These are phyloP conservation scores for Xylaria sp. DNA, from an alignment of 2,329 filamentous ascomycete species.

Conservation along the genomic window DNA sequence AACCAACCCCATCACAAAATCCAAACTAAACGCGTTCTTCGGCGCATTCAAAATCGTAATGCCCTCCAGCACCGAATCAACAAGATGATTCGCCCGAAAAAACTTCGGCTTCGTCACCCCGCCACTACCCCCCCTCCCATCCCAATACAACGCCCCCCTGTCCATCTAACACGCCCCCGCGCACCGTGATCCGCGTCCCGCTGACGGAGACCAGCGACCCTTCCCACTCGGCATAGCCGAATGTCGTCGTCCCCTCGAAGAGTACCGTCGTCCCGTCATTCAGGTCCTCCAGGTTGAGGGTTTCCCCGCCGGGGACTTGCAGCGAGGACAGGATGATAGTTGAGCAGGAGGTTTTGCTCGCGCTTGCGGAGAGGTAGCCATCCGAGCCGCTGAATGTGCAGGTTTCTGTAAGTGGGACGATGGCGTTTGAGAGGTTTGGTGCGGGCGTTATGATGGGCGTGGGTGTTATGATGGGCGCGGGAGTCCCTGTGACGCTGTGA, in stretches of 20 bases:
- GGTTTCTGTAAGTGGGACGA: constrained; percentile 4
- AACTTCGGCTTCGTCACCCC: constrained; percentile 62
- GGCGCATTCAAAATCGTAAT: constrained; percentile 47
- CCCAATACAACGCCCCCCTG: constrained; percentile 57
- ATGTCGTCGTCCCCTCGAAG: constrained; percentile 61
- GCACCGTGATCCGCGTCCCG: constrained; percentile 51
- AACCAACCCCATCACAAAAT: constrained; percentile 39
- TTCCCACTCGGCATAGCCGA: constrained; percentile 60
- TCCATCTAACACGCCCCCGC: constrained; percentile 51
- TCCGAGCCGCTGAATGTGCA: constrained; percentile 54
- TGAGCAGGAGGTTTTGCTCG: constrained; percentile 47
- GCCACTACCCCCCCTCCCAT: constrained; percentile 53
- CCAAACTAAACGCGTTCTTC: constrained; percentile 44
- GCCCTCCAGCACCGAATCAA: constrained; percentile 34
- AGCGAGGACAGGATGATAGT: constrained; percentile 50
- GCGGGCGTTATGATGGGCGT: constrained; percentile 11
- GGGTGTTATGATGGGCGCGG: constrained; percentile 8
- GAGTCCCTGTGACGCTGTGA: neutral
- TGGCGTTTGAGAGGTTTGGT: constrained; percentile 12
- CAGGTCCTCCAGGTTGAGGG: constrained; percentile 42
- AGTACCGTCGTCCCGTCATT: constrained; percentile 39
- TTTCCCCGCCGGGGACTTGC: constrained; percentile 52
- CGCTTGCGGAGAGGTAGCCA: constrained; percentile 35
- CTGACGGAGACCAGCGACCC: constrained; percentile 60
- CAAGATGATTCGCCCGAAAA: constrained; percentile 51